Evolutionary conservation across 2,329 filamentous ascomycete genomes (phyloP).

Genomic region (Nemania sp.): DNA sequence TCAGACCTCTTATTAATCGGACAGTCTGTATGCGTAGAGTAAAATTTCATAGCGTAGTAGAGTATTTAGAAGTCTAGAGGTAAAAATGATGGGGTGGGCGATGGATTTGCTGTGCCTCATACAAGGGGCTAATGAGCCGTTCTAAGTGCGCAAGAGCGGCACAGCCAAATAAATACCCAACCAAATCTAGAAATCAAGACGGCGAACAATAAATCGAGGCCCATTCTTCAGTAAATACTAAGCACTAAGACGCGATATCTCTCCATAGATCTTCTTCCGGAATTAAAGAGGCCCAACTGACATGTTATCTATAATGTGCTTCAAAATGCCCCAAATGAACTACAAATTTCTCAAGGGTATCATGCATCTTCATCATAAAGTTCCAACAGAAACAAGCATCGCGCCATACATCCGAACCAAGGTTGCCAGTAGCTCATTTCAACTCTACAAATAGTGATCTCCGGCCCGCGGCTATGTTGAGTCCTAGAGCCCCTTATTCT

Average conservation of each 20-base stretch:
- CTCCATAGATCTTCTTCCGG: neutral
- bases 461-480: neutral
- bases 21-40: neutral
- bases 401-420: neutral
- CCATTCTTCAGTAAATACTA: conserved; percentile 15
- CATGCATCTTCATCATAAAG: conserved; percentile 5
- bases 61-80: neutral
- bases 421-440: neutral
- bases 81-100: conserved; percentile 7
- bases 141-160: conserved; percentile 26
- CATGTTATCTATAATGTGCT: neutral
- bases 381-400: conserved; percentile 3
- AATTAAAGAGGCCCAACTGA: neutral
- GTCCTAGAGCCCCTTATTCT: neutral
- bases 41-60: neutral
- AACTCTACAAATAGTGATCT: neutral
- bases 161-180: conserved; percentile 26
- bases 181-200: conserved; percentile 10
- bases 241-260: conserved; percentile 6
- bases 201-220: neutral
- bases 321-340: no score
- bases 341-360: neutral
- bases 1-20: neutral
- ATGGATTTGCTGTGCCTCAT: conserved; percentile 29
- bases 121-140: conserved; percentile 21